Percentiles rank a stretch among this genome's conserved stretches.
phyloP scores from a whole-genome alignment of 2,329 filamentous ascomycete species.

The Dactylellina parvicollis region DNA sequence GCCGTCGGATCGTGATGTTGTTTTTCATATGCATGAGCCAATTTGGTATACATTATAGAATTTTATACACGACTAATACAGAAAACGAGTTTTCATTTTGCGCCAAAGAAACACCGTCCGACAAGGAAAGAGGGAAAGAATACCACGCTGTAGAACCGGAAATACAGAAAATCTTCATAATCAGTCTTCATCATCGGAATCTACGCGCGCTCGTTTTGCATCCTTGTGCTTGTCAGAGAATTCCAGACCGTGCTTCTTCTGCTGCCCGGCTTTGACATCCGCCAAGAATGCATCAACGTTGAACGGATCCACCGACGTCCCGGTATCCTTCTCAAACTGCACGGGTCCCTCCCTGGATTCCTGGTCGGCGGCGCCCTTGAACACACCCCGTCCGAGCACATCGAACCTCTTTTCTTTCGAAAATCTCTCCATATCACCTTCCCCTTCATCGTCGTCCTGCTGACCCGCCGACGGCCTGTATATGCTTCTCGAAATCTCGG shows the following conservation, averaged over 20 bases:
- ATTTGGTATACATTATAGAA: slow-evolving; percentile 29
- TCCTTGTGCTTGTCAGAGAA: slow-evolving; percentile 66
- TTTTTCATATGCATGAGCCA: neutral
- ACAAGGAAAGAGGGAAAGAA: neutral
- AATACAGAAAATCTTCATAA: slow-evolving; percentile 54
- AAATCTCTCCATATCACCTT: slow-evolving; percentile 86
- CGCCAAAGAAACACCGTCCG: slow-evolving; percentile 16
- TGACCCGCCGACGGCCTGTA: slow-evolving; percentile 81
- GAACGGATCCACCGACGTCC: slow-evolving; percentile 76
- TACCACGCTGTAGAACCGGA: slow-evolving; percentile 8
- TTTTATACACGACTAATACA: slow-evolving; percentile 30
- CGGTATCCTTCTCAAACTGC: slow-evolving; percentile 77
- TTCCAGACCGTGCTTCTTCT: slow-evolving; percentile 80
- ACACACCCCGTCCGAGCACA: slow-evolving; percentile 86
- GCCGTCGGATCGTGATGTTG: neutral
- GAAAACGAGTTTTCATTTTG: slow-evolving; percentile 6
- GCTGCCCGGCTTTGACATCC: slow-evolving; percentile 74
- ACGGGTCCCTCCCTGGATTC: slow-evolving; percentile 92
- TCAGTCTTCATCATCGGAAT: slow-evolving; percentile 78
- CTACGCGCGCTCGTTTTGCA: slow-evolving; percentile 59
- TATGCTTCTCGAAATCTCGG: slow-evolving; percentile 93
- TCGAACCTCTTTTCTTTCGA: slow-evolving; percentile 88
- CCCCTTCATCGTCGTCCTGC: slow-evolving; percentile 81
- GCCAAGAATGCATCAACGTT: slow-evolving; percentile 93
- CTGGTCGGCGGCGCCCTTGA: slow-evolving; percentile 84